phyloP scores from a whole-genome alignment of 192 early-diverging fungal species.

The Gaertneriomyces sp. region DNA sequence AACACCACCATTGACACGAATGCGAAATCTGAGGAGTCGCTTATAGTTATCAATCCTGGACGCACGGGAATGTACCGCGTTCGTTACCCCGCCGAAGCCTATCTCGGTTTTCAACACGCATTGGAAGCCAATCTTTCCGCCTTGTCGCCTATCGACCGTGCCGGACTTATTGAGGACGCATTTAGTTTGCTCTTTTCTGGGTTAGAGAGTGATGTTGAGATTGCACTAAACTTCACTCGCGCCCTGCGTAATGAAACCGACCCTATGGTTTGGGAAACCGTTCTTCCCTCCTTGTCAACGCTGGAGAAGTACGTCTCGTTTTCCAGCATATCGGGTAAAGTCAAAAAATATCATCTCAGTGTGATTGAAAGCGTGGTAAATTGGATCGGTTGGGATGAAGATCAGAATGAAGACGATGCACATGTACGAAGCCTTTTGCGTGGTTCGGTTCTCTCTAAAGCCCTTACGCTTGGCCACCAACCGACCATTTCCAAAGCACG shows the following conservation, averaged over 20 bases:
- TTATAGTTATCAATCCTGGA: constrained; percentile 27
- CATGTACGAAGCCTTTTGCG: constrained; percentile 28
- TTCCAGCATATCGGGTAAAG: constrained; percentile 12
- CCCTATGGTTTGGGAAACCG: constrained; percentile 26
- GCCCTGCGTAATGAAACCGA: constrained; percentile 19
- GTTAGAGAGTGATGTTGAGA: background rate
- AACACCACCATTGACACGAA: too few species aligned
- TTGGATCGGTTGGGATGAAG: constrained; percentile 23
- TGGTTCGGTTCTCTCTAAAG: constrained; percentile 21
- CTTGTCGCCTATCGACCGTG: constrained; percentile 24
- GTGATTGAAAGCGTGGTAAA: constrained; percentile 16
- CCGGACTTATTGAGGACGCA: constrained; percentile 20
- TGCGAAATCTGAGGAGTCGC: too few species aligned
- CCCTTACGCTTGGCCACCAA: constrained; percentile 15
- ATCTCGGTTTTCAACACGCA: constrained; percentile 5
- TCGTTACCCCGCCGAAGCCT: constrained; percentile 5
- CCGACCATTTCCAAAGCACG: constrained; percentile 20
- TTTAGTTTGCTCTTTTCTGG: background rate
- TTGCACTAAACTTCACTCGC: constrained; percentile 8
- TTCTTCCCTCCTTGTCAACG: constrained; percentile 16
- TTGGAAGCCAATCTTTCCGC: constrained; percentile 7
- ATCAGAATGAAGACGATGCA: background rate
- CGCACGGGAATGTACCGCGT: constrained; percentile 32
- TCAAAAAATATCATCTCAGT: constrained; percentile 3
- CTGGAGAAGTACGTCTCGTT: constrained; percentile 14